These are phyloP conservation scores for Pichia manshurica DNA, from an alignment of 805 yeast species.

Conservation along the genomic window DNA sequence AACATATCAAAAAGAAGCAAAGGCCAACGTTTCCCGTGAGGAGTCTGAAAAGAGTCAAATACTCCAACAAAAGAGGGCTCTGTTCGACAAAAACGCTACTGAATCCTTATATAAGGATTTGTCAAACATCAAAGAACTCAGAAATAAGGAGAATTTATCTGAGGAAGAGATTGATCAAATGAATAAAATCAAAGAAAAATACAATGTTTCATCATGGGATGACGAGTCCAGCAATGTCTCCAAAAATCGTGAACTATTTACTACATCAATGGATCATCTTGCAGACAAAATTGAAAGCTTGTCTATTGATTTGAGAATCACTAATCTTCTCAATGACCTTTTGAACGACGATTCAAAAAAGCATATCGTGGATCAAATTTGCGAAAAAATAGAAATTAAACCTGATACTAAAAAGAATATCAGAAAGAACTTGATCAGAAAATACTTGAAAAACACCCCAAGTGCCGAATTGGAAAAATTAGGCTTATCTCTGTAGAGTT, in stretches of 20 bases:
- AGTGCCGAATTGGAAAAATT: conserved; percentile 23
- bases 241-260: conserved; percentile 24
- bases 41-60: conserved; percentile 51
- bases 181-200: conserved; percentile 31
- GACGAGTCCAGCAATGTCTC: conserved; percentile 18
- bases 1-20: conserved; percentile 68
- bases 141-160: conserved; percentile 15
- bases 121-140: conserved; percentile 17
- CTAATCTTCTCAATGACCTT: conserved; percentile 16
- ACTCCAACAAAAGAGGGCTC: conserved; percentile 46
- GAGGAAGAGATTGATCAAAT: conserved; percentile 34
- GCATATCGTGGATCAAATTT: conserved; percentile 33
- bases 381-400: conserved; percentile 31
- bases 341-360: conserved; percentile 27
- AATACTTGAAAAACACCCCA: conserved; percentile 36
- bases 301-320: conserved; percentile 19
- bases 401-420: conserved; percentile 46
- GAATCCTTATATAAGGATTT: conserved; percentile 30
- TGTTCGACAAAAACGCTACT: conserved; percentile 18
- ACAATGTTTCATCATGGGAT: conserved; percentile 24
- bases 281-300: conserved; percentile 20
- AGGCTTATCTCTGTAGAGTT: conserved; percentile 22
- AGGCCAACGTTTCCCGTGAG: conserved; percentile 57
- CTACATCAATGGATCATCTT: conserved; percentile 23
- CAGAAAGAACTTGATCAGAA: conserved; percentile 67